Conservation (phyloP, 495 filamentous ascomycete species). For the Cercophora sp. region DNA sequence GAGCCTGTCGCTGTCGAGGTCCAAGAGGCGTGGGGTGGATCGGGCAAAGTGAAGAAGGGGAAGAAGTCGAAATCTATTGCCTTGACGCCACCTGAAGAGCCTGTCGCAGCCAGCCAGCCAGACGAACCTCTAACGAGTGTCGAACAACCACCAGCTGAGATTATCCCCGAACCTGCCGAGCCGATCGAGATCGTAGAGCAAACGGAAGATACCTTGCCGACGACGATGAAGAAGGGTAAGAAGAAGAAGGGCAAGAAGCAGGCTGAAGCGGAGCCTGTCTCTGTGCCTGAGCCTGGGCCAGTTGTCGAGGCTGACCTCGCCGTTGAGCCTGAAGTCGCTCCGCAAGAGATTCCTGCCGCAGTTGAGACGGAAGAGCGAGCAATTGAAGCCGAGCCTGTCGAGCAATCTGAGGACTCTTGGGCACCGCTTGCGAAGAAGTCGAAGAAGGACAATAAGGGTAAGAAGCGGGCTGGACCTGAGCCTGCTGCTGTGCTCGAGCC, state of each 20-base stretch:
- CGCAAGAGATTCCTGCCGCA: conserved; percentile 3
- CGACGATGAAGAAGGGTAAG: conserved; percentile 18
- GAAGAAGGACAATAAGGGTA: conserved; percentile 24
- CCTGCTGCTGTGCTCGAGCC: neutral
- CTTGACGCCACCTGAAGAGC: no score
- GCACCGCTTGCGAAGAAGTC: conserved; percentile 27
- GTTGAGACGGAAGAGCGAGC: no score
- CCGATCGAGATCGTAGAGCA: no score
- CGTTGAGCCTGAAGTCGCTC: neutral
- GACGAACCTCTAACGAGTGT: no score
- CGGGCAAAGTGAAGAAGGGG: conserved; percentile 2
- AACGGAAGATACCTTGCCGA: conserved; percentile 4
- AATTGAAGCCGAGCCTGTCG: no score
- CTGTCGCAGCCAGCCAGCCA: no score
- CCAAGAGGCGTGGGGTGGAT: neutral
- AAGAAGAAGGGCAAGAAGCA: conserved; percentile 22
- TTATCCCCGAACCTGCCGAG: no score
- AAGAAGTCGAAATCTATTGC: no score
- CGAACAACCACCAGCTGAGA: no score
- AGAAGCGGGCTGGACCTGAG: conserved; percentile 1
- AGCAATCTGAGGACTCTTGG: conserved; percentile 24
- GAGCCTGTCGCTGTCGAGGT: no score
- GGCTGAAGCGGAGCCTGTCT: conserved; percentile 16
- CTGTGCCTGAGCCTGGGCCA: conserved; percentile 7
- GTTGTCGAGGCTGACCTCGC: neutral